A percentile compares a stretch with the other conserved stretches of the same genome.
phyloP scores from a whole-genome alignment of 129 eudicot species.

The Flaveria trinervia region DNA sequence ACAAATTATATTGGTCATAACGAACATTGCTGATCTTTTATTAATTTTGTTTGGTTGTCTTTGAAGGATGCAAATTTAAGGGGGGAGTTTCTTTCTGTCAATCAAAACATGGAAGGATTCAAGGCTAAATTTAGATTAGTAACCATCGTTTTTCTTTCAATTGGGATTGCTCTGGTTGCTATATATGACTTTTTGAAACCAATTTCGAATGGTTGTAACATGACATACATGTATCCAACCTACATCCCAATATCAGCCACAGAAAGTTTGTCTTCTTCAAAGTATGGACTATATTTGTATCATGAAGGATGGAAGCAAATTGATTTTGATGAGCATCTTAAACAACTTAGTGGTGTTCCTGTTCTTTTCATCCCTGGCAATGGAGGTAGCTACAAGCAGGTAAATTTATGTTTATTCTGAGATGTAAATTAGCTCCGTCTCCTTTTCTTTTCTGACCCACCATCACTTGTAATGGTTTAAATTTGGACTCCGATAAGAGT shows the following conservation, averaged over 20 bases:
- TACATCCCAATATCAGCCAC: conserved; percentile 77
- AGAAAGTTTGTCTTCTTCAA: conserved; percentile 46
- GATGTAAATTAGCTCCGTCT: conserved; percentile 4
- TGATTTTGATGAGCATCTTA: conserved; percentile 72
- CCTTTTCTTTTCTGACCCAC: background rate
- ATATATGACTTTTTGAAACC: conserved; percentile 63
- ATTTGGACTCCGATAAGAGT: background rate
- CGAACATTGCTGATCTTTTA: conserved; percentile 1
- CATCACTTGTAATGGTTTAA: background rate
- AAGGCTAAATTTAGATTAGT: conserved; percentile 53
- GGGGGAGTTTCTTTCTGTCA: conserved; percentile 18
- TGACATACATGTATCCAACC: conserved; percentile 98
- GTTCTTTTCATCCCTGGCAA: conserved; percentile 95
- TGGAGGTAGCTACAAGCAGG: conserved; percentile 99
- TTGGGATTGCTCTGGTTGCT: conserved; percentile 52
- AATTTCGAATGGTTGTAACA: conserved; percentile 71
- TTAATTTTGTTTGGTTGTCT: conserved; percentile 22
- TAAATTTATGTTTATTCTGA: conserved; percentile 19
- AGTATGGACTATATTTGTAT: conserved; percentile 76
- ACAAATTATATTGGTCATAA: conserved; percentile 10
- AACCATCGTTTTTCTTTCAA: conserved; percentile 37
- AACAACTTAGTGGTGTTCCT: conserved; percentile 80
- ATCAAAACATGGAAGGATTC: conserved; percentile 42
- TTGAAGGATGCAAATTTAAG: conserved; percentile 43
- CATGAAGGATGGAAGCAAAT: conserved; percentile 96